Conservation (phyloP, 495 filamentous ascomycete species). For the Daldinia decipiens region DNA sequence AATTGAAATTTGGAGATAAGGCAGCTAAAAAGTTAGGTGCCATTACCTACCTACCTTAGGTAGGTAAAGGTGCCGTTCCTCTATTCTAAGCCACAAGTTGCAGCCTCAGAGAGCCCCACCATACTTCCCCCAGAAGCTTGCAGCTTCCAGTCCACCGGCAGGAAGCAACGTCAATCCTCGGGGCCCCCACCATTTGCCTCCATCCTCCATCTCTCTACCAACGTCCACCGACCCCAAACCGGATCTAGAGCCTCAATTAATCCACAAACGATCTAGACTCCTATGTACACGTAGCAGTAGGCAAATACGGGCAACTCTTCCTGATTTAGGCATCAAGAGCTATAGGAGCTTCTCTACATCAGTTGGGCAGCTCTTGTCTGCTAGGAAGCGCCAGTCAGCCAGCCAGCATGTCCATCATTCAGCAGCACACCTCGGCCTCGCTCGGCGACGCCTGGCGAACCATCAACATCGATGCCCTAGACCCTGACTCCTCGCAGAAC, state of each 20-base stretch:
- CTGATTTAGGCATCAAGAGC: slow-evolving; percentile 36
- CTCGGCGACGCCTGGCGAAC: slow-evolving; percentile 80
- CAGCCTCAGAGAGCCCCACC: slow-evolving; percentile 30
- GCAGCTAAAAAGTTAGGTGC: slow-evolving; percentile 6
- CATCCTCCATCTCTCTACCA: slow-evolving; percentile 14
- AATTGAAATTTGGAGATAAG: neutral
- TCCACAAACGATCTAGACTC: slow-evolving; percentile 14
- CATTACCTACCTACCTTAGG: too few species aligned
- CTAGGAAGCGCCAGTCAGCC: slow-evolving; percentile 2
- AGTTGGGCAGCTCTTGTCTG: slow-evolving; percentile 35
- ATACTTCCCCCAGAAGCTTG: slow-evolving; percentile 4
- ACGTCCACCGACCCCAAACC: slow-evolving; percentile 33
- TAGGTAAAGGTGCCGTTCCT: neutral
- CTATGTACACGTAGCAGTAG: slow-evolving; percentile 42
- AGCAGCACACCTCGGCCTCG: slow-evolving; percentile 61
- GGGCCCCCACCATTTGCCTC: slow-evolving; percentile 17
- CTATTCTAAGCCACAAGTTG: slow-evolving; percentile 39
- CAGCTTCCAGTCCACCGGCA: slow-evolving; percentile 32
- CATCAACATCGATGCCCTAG: slow-evolving; percentile 90
- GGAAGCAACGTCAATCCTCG: slow-evolving; percentile 41
- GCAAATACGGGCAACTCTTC: slow-evolving; percentile 22
- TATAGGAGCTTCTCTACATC: neutral
- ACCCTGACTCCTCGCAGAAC: slow-evolving; percentile 87
- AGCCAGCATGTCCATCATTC: slow-evolving; percentile 64
- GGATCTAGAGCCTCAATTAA: slow-evolving; percentile 24